A percentile compares a stretch with the other conserved stretches of the same genome.
These are phyloP conservation scores for Dillenia turbinata DNA, from an alignment of 164 flowering plant species.

Conservation along the genomic window DNA sequence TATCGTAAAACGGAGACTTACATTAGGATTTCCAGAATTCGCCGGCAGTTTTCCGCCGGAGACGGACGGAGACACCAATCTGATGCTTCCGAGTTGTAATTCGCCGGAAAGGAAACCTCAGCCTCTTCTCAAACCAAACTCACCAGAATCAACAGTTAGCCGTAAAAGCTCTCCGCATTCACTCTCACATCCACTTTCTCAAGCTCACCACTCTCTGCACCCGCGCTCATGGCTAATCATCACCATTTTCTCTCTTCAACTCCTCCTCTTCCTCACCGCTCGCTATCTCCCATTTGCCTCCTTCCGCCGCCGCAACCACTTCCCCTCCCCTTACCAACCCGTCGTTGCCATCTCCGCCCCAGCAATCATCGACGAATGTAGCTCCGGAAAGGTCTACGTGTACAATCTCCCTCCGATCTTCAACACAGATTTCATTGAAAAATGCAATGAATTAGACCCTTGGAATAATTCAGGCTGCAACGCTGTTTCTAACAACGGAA, in stretches of 20 bases:
- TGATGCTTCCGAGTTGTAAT: too few species aligned
- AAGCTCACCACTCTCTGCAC: not conserved
- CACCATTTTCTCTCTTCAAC: slow-evolving; percentile 24
- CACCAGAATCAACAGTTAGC: too few species aligned
- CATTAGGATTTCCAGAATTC: too few species aligned
- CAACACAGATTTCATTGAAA: slow-evolving; percentile 29
- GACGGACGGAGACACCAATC: too few species aligned
- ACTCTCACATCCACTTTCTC: too few species aligned
- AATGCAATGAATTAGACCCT: slow-evolving; percentile 38
- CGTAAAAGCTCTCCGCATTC: too few species aligned
- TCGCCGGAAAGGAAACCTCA: too few species aligned
- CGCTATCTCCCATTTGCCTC: slow-evolving; percentile 11
- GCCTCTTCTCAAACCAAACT: too few species aligned
- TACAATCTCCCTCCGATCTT: slow-evolving; percentile 46
- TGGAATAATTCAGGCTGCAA: slow-evolving; percentile 46
- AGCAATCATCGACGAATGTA: slow-evolving; percentile 5
- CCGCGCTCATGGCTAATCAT: slow-evolving; percentile 30
- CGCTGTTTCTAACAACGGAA: slow-evolving; percentile 40
- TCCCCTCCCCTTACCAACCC: not conserved
- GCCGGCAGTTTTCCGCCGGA: too few species aligned
- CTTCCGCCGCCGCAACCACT: slow-evolving; percentile 14
- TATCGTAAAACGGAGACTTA: too few species aligned
- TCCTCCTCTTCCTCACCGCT: slow-evolving; percentile 23
- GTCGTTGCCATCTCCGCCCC: not conserved
- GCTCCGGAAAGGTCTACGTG: slow-evolving; percentile 37